Base-by-base conservation (phyloP, 177 flowering plant genomes). In the Vitis hybrid region DNA sequence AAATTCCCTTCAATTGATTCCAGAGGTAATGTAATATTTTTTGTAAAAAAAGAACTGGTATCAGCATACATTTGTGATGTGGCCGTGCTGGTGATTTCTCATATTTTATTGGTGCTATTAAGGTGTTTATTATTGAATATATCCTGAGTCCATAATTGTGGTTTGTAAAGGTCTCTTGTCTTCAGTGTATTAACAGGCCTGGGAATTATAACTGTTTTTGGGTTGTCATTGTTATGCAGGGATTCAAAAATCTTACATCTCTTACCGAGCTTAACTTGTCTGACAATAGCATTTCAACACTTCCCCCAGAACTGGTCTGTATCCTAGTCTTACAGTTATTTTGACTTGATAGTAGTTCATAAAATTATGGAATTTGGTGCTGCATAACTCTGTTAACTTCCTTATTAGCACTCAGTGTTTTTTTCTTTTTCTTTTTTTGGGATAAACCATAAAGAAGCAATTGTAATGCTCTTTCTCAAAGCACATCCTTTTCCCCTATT, bases 291-390 rank as follows among this genome's bases (percentile, higher is more conserved):
- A 93, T 93, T 22, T 54, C 88, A n/a, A 28, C 86, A 49, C 92
- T 92, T 67, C 95, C 97, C 11, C 83, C 91, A 10, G 86, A 90
- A 73, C 82, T 95, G 94, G 99, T 95, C 4, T 80, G 92, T 22
- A 67, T 66, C 20, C 17, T 24, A 47, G 17, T 22, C 31, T 15
- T 24, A 24, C 28, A 24, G 28, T 24, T 24, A 24, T 14, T 44
- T 8, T 19, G 17, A 47, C 15, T 33, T 64, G 14, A 50, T 18
- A 10, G 12, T 24, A 24, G 28, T 24, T 24, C 28, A 24, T 24
- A 24, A 24, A 24, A 24, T 24, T 24, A 24, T 24, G 28, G 28
- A 24, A 24, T 24, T 15, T 62, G 54, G 13, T 38, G 11, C 8
- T 65, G 14, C 13, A n/a, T 15, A 62, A 17, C 18, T 31, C 10